Conservation (phyloP, 2,329 filamentous ascomycete species). For the Xylaria sp. region DNA sequence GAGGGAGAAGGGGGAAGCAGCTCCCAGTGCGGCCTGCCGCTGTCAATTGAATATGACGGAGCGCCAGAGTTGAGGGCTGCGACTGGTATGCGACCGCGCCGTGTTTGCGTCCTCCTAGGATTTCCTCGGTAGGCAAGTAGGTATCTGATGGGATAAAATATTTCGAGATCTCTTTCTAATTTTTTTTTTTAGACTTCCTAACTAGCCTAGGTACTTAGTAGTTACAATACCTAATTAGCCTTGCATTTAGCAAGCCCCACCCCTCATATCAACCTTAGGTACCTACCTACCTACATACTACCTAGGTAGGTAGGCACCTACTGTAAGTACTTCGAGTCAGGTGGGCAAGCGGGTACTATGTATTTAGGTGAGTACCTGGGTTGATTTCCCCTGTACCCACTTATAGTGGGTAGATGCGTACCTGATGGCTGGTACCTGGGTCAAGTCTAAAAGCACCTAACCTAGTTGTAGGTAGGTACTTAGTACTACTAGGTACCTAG, state of each 20-base stretch:
- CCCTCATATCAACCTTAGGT: not conserved
- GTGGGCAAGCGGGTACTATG: too few species aligned
- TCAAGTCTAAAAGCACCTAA: too few species aligned
- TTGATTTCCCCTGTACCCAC: too few species aligned
- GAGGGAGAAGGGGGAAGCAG: slow-evolving; percentile 24
- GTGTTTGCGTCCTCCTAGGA: not conserved
- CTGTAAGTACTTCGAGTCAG: too few species aligned
- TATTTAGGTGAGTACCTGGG: too few species aligned
- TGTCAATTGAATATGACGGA: slow-evolving; percentile 22
- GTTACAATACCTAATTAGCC: not conserved
- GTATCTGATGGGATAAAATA: not conserved
- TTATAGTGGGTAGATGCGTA: too few species aligned
- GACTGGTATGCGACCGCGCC: not conserved
- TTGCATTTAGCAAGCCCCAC: not conserved
- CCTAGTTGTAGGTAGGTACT: too few species aligned
- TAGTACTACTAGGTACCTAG: too few species aligned
- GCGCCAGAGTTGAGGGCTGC: slow-evolving; percentile 17
- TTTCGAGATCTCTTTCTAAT: not conserved
- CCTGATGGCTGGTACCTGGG: too few species aligned
- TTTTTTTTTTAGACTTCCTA: not conserved
- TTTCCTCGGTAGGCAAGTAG: not conserved
- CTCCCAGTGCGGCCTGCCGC: slow-evolving; percentile 30
- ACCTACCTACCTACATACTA: too few species aligned
- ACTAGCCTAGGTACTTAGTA: too few species aligned
- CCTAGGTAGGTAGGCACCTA: too few species aligned